phyloP scores from a whole-genome alignment of 1,284 basidiomycete genomes.

The Malassezia caprae region DNA sequence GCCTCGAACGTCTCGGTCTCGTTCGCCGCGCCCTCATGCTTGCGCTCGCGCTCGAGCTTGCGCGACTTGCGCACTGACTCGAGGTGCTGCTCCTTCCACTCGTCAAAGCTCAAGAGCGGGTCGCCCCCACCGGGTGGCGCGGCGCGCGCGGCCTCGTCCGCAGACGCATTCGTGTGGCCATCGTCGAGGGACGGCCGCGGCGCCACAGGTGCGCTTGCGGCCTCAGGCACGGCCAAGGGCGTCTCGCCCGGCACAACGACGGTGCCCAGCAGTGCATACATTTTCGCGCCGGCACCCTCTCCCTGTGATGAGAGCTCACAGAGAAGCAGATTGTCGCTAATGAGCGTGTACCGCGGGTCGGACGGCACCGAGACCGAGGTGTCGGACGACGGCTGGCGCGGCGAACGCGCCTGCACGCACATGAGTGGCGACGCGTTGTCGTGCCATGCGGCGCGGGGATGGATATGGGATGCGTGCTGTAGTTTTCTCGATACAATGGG shows the following conservation, averaged over 20 bases:
- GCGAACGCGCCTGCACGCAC: neutral
- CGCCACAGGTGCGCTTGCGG: neutral
- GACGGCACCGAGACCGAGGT: neutral
- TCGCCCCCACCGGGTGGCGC: neutral
- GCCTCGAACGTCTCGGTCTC: neutral
- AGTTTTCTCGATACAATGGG: neutral
- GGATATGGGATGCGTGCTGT: neutral
- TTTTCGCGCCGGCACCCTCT: neutral
- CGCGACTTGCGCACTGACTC: slow-evolving; percentile 7
- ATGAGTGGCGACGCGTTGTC: neutral
- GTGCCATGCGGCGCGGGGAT: neutral
- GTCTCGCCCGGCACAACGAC: slow-evolving; percentile 7
- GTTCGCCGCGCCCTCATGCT: slow-evolving; percentile 2
- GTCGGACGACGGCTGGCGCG: neutral
- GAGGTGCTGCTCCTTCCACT: slow-evolving; percentile 17
- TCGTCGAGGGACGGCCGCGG: neutral
- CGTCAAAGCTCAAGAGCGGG: slow-evolving; percentile 10
- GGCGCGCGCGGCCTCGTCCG: neutral
- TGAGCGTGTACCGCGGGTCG: slow-evolving; percentile 9
- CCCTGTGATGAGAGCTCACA: slow-evolving; percentile 8
- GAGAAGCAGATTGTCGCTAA: slow-evolving; percentile 10
- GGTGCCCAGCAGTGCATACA: slow-evolving; percentile 17
- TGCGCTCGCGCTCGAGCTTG: neutral
- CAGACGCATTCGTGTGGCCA: neutral
- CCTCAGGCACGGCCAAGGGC: neutral